phyloP scores from a whole-genome alignment of 768 basidiomycete genomes.

The Pleurotus platypus region DNA sequence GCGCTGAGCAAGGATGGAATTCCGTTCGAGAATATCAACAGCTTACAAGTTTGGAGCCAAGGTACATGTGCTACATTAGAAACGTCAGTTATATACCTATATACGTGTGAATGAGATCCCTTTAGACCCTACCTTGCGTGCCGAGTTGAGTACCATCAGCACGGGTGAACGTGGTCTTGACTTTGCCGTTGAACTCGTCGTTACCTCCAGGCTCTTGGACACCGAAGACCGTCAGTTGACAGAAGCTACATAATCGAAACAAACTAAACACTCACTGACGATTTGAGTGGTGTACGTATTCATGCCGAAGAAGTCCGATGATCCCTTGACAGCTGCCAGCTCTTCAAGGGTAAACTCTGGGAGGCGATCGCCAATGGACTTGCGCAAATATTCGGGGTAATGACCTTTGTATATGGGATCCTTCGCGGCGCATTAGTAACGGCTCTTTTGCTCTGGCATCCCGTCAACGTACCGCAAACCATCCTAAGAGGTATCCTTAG shows the following conservation, averaged over 20 bases:
- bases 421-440: conserved; percentile 21
- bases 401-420: conserved; percentile 70
- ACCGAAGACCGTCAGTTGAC: background rate
- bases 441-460: background rate
- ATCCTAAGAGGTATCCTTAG: conserved; percentile 27
- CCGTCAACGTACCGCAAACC: conserved; percentile 35
- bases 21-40: background rate
- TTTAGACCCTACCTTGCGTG: conserved; percentile 40
- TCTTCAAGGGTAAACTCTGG: conserved; percentile 55
- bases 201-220: conserved; percentile 47
- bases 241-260: too few relatives aligned
- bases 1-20: background rate
- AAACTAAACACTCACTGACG: conserved; percentile 36
- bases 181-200: conserved; percentile 54
- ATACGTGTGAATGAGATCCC: background rate
- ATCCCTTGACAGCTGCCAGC: conserved; percentile 51
- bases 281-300: conserved; percentile 65
- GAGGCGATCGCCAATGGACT: conserved; percentile 48
- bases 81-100: background rate
- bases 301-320: conserved; percentile 66
- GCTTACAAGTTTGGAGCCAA: conserved; percentile 59
- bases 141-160: conserved; percentile 58
- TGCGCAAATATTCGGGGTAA: conserved; percentile 52
- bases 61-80: conserved; percentile 46
- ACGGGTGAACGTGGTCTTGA: conserved; percentile 48